Conservation (phyloP, 306 rosid genomes). For the Cicer cuneatum region DNA sequence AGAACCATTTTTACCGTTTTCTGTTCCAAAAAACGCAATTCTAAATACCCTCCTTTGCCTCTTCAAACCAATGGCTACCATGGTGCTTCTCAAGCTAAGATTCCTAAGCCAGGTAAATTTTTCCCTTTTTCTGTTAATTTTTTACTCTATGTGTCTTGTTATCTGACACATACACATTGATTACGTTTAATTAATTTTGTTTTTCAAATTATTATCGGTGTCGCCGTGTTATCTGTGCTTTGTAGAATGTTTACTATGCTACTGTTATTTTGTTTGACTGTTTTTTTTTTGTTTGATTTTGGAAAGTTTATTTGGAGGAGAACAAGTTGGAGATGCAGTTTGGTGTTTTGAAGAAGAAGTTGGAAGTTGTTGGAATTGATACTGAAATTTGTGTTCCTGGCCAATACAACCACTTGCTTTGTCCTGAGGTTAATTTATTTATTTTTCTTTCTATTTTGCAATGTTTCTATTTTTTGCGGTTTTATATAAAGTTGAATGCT, state of each 20-base stretch:
- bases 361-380: conserved; percentile 67
- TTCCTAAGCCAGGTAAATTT: conserved; percentile 54
- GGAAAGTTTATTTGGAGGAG: conserved; percentile 54
- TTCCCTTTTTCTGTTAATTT: not conserved
- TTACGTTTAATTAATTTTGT: too few relatives aligned
- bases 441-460: not conserved
- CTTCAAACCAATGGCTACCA: conserved; percentile 68
- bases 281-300: conserved; percentile 9
- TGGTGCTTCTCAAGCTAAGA: conserved; percentile 48
- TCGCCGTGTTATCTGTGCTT: too few relatives aligned
- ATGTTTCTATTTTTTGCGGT: not conserved
- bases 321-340: conserved; percentile 15
- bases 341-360: conserved; percentile 51
- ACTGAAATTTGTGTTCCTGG: conserved; percentile 54
- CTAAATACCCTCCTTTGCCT: conserved; percentile 51
- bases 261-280: conserved; percentile 21
- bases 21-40: conserved; percentile 53
- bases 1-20: conserved; percentile 49
- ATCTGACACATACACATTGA: too few relatives aligned
- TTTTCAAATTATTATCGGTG: too few relatives aligned
- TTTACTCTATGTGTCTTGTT: too few relatives aligned
- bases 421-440: conserved; percentile 78
- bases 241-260: not conserved
- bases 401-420: conserved; percentile 64
- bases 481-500: conserved; percentile 28